phyloP scores from a whole-genome alignment of 805 yeast species.

The Sugiyamaella mastotermitis region DNA sequence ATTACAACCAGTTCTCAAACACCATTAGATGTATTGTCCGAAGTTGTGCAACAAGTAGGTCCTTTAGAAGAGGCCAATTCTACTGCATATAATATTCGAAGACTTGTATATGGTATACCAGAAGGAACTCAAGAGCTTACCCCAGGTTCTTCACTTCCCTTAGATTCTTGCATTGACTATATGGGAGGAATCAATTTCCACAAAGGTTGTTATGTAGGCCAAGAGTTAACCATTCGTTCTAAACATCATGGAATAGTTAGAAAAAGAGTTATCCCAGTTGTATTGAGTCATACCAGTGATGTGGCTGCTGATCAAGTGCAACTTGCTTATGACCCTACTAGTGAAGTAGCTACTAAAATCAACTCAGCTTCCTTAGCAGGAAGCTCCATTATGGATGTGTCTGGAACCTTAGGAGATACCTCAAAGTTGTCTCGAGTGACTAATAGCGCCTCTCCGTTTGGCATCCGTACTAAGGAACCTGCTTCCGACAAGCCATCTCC shows the following conservation, averaged over 20 bases:
- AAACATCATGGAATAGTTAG: constrained; percentile 77
- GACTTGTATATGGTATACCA: constrained; percentile 45
- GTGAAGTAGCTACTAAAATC: constrained; percentile 3
- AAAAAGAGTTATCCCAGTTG: constrained; percentile 73
- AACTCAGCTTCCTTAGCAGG: constrained; percentile 15
- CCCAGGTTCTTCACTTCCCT: constrained; percentile 58
- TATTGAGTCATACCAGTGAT: constrained; percentile 24
- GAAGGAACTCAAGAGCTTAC: constrained; percentile 47
- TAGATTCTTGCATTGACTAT: constrained; percentile 78
- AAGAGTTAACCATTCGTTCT: constrained; percentile 87
- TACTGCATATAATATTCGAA: constrained; percentile 36
- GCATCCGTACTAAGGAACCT: constrained; percentile 1
- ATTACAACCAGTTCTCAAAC: constrained; percentile 17
- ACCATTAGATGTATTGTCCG: constrained; percentile 18
- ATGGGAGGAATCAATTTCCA: constrained; percentile 76
- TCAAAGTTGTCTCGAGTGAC: constrained; percentile 6
- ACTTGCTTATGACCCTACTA: constrained; percentile 16
- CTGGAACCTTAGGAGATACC: constrained; percentile 6
- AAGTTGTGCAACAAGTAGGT: constrained; percentile 12
- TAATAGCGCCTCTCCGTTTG: constrained; percentile 17
- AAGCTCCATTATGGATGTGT: constrained; percentile 12
- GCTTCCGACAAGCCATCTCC: constrained; percentile 2
- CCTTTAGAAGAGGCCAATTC: constrained; percentile 12
- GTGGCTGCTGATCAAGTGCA: constrained; percentile 4
- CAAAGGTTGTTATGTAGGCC: constrained; percentile 97